phyloP scores from a whole-genome alignment of 805 yeast species.

The Yamadazyma ubonensis region DNA sequence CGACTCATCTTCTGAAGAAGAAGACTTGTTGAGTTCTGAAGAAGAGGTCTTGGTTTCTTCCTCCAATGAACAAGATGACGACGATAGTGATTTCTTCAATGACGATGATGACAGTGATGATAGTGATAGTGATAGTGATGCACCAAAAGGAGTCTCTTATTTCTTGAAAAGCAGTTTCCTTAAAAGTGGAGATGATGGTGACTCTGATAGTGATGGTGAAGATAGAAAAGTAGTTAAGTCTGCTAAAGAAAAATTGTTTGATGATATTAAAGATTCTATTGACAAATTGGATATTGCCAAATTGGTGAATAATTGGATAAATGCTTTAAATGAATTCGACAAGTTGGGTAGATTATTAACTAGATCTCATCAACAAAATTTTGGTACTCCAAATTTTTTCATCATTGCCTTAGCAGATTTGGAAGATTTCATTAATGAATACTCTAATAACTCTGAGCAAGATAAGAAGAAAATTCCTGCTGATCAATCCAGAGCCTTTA shows the following conservation, averaged over 20 bases:
- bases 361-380: conserved; percentile 74
- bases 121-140: conserved; percentile 30
- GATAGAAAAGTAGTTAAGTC: conserved; percentile 85
- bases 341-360: conserved; percentile 63
- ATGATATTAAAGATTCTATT: conserved; percentile 71
- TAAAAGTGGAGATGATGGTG: conserved; percentile 40
- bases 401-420: conserved; percentile 67
- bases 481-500: conserved; percentile 79
- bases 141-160: conserved; percentile 51
- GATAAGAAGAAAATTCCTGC: conserved; percentile 75
- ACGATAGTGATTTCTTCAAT: conserved; percentile 20
- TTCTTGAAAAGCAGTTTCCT: conserved; percentile 51
- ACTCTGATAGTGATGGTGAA: conserved; percentile 57
- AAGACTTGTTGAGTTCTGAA: conserved; percentile 55
- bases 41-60: conserved; percentile 44
- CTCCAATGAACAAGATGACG: conserved; percentile 40
- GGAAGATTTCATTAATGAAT: conserved; percentile 62
- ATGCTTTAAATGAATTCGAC: conserved; percentile 75
- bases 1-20: conserved; percentile 53
- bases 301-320: conserved; percentile 75
- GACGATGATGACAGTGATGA: conserved; percentile 22
- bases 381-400: conserved; percentile 68
- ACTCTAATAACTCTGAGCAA: conserved; percentile 46
- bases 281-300: conserved; percentile 68
- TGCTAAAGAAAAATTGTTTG: conserved; percentile 88